These are phyloP conservation scores for Pleurotus pulmonarius DNA, from an alignment of 768 basidiomycete genomes.

Conservation along the genomic window DNA sequence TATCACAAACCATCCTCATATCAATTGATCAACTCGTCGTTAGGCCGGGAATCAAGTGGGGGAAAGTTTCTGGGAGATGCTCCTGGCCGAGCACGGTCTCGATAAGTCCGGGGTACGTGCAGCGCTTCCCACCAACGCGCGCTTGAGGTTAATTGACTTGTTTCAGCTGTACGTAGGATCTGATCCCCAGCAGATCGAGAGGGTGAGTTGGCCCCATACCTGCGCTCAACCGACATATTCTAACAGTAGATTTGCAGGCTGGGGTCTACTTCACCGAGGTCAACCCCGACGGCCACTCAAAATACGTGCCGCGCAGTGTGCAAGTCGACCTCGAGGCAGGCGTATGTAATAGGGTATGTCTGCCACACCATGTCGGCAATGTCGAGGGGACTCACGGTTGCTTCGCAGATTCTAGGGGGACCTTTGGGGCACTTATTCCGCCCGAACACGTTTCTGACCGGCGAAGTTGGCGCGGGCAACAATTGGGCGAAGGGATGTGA, in stretches of 20 bases:
- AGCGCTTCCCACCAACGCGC: conserved; percentile 8
- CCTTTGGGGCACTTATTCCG: conserved; percentile 73
- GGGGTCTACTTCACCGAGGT: conserved; percentile 83
- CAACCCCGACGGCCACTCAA: conserved; percentile 43
- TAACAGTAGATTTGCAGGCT: conserved; percentile 38
- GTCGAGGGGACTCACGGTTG: neutral
- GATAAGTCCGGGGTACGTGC: conserved; percentile 61
- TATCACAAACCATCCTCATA: conserved; percentile 13
- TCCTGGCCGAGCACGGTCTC: conserved; percentile 84
- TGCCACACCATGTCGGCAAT: neutral
- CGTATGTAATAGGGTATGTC: conserved; percentile 71
- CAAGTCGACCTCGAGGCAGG: conserved; percentile 90
- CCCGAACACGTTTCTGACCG: conserved; percentile 80
- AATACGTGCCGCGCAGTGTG: conserved; percentile 88
- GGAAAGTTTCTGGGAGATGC: conserved; percentile 85
- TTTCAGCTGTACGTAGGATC: conserved; percentile 64
- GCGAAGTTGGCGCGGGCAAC: conserved; percentile 71
- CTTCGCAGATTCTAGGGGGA: conserved; percentile 58
- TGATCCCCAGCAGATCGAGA: conserved; percentile 70
- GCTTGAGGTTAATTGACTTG: conserved; percentile 5
- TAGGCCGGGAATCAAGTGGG: conserved; percentile 79
- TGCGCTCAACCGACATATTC: neutral
- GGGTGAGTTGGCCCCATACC: conserved; percentile 39
- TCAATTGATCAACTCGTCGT: conserved; percentile 10
- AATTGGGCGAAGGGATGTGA: conserved; percentile 95